Base-by-base conservation (phyloP, 345 rosid species). In the Lepidium sativum region DNA sequence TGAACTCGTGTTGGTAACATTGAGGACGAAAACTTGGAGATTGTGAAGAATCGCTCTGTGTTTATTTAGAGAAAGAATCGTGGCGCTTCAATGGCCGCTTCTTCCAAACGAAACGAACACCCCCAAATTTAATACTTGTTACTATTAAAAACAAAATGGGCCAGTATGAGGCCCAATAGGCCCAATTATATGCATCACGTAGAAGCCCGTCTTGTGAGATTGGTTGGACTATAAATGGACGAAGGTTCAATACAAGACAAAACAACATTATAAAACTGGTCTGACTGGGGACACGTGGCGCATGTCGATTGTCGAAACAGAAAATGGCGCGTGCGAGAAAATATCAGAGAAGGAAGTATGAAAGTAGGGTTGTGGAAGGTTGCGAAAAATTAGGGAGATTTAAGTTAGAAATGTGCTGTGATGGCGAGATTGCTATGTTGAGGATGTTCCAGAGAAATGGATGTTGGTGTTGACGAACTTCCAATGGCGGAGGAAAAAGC, bases 1-100 rank as follows among this genome's bases (percentile, higher is more conserved):
- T 48, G 57, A 8, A 34, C 57, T 58, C 65, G 58, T 57, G 7
- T 32, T 2, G 16, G 38, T 41, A 60, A 15, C 67, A 60, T 51
- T n/a, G 54, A 35, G 6, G 33, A 33, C 11, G 12, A 25, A 8
- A 32, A 37, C 11, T 5, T 32, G 33, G 41, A 13, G n/a, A 43
- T 1, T 1, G 54, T 33, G 1, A 37, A 21, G 68, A 54, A 69
- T 68, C 65, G 15, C 40, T 39, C 23, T 34, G 6, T 51, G 6
- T 3, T 5, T 6, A n/a, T 4, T 2, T 13, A 9, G 17, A 67
- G 44, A 20, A 44, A 42, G 18, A 14, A 57, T 40, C 70, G 75
- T 71, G 75, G 70, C 75, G 54, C 66, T 65, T 64, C 66, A 71
- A 54, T 71, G 60, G 75, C 70, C 75, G 54, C 70, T 62, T 62